Evolutionary conservation across 176 grass and related monocot genomes (phyloP).

Genomic region (Juncus inflexus): DNA sequence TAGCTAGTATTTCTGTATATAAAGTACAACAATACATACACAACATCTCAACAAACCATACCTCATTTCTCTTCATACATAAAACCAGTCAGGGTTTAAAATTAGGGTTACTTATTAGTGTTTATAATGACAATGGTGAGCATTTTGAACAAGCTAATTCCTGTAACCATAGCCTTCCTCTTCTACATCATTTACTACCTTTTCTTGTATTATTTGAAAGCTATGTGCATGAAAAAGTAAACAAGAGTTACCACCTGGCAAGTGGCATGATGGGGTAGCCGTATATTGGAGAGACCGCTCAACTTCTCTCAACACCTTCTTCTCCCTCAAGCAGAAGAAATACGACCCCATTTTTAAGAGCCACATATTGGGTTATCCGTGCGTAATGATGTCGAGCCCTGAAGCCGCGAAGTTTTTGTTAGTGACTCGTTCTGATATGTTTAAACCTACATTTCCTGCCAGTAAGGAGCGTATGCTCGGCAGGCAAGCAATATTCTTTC

Average conservation of each 20-base stretch:
- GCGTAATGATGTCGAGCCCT: slow-evolving; percentile 98
- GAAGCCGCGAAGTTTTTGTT: slow-evolving; percentile 93
- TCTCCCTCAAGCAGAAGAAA: slow-evolving; percentile 58
- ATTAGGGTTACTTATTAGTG: too few species aligned
- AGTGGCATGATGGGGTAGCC: slow-evolving; percentile 85
- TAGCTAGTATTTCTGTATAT: too few species aligned
- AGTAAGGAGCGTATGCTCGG: slow-evolving; percentile 99
- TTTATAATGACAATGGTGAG: background rate
- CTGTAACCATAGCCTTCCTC: slow-evolving; percentile 37
- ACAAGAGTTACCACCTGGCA: slow-evolving; percentile 61
- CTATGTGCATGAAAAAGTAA: background rate
- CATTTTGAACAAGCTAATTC: slow-evolving; percentile 13
- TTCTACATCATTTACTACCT: slow-evolving; percentile 30
- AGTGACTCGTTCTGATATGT: slow-evolving; percentile 74
- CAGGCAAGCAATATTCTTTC: slow-evolving; percentile 90
- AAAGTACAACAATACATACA: too few species aligned
- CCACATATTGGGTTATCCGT: slow-evolving; percentile 84
- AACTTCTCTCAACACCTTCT: slow-evolving; percentile 89
- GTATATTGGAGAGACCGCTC: slow-evolving; percentile 78
- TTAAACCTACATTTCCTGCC: slow-evolving; percentile 92
- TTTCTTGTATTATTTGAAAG: slow-evolving; percentile 12
- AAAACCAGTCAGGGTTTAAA: too few species aligned
- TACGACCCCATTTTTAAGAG: slow-evolving; percentile 91
- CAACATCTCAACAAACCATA: too few species aligned
- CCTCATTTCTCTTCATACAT: too few species aligned